These are phyloP conservation scores for Cladosporium sp. DNA, from an alignment of 2,329 filamentous ascomycete genomes.

Conservation along the genomic window DNA sequence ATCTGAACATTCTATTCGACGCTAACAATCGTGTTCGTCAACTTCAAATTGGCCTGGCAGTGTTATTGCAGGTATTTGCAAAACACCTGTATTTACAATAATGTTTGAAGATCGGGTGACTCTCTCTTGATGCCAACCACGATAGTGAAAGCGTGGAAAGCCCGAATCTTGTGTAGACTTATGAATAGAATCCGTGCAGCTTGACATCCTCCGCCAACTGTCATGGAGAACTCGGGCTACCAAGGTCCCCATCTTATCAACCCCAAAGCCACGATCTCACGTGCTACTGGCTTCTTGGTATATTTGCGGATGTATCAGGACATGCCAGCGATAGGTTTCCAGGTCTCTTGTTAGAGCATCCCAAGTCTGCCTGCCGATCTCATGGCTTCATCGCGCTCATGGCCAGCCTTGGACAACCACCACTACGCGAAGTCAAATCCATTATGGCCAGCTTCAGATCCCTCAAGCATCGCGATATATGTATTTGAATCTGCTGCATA, in stretches of 20 bases:
- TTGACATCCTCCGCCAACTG: too few relatives aligned
- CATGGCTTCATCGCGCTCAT: background rate
- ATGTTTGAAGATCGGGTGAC: background rate
- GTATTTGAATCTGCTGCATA: background rate
- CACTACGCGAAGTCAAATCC: background rate
- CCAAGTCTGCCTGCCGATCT: background rate
- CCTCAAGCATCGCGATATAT: background rate
- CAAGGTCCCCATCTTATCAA: background rate
- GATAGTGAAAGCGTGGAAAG: background rate
- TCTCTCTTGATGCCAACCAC: background rate
- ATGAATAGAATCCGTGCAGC: background rate
- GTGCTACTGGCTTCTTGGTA: background rate
- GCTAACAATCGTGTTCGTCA: background rate
- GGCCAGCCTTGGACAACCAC: background rate
- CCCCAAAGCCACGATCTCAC: background rate
- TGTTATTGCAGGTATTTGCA: background rate
- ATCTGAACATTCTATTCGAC: background rate
- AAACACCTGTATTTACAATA: background rate
- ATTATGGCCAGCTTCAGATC: background rate
- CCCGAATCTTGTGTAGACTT: background rate
- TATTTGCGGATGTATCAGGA: background rate
- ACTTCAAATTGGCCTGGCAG: background rate
- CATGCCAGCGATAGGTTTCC: background rate
- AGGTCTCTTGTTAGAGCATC: too few relatives aligned
- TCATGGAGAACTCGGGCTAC: background rate